Base-by-base conservation (phyloP, 345 rosid genomes). In the Corchorus capsularis region DNA sequence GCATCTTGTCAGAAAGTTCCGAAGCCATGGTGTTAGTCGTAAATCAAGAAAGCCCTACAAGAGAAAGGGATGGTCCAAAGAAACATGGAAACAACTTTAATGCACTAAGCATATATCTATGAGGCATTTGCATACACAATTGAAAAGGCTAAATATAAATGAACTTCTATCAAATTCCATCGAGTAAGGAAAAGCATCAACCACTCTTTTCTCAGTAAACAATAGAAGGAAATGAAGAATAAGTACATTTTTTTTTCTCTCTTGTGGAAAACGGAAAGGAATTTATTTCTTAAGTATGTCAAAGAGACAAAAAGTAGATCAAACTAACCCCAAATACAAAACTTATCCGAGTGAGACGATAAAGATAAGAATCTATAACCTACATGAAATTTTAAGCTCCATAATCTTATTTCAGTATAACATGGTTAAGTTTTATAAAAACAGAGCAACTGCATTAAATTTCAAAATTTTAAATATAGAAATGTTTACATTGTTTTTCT, bases 1-100 rank as follows among this genome's bases (percentile, higher is more conserved):
- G 83, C 91, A 87, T 75, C 99, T 85, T 50, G 99, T 96, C 19
- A 96, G 69, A 41, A 92, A 77, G 87, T 96, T 96, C 55, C 98
- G 84, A 41, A 93, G 8, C 99, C 99, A 96, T 17, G 99, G 91
- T 72, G 71, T 82, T 69, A 96, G 79, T 75, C 90, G 87, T 61
- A 96, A 77, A 86, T 93, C 87, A 75, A 96, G 91, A 81, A 96
- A 93, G 37, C 99, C 98, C 88, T 92, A 77, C 57, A 68, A 39
- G 15, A 71, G 16, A 71, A 45, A 59, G 57, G 68, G 32, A 45
- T n/a, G 56, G 34, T 27, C 61, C 4, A 76, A 54, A 15, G 27
- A 39, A 39, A 39, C 43, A 39, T 39, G 43, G 6, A 37, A 77
- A 79, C 32, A 20, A 55, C 41, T 41, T 4, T 55, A 63, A 49